Evolutionary conservation across 768 basidiomycete species (phyloP).

Genomic region (Trichaptum fuscoviolaceum): DNA sequence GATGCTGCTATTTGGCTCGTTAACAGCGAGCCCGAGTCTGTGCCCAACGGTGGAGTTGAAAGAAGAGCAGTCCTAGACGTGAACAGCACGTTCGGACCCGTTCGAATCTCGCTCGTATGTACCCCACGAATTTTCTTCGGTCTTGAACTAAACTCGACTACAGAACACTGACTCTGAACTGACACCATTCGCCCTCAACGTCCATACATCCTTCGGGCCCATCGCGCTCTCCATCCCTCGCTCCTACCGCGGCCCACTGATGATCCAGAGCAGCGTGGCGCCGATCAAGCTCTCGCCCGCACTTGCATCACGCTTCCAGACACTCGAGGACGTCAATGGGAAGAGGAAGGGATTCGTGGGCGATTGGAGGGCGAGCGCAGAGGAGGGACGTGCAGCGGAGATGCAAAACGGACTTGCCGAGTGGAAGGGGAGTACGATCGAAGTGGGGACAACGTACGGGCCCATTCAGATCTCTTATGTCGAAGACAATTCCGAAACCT

Average conservation of each 20-base stretch:
- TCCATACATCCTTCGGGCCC: constrained; percentile 18
- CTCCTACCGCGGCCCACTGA: constrained; percentile 34
- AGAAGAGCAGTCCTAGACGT: background rate
- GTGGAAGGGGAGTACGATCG: background rate
- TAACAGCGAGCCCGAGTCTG: background rate
- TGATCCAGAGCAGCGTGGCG: constrained; percentile 23
- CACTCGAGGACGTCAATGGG: constrained; percentile 21
- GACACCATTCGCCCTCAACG: background rate
- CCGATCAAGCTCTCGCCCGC: constrained; percentile 29
- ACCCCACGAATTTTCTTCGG: background rate
- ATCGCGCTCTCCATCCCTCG: constrained; percentile 34
- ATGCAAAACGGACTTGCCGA: background rate
- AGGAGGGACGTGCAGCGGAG: background rate
- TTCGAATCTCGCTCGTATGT: background rate
- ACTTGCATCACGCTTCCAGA: constrained; percentile 26
- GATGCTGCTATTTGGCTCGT: constrained; percentile 24
- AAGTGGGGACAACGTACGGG: background rate
- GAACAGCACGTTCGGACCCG: background rate
- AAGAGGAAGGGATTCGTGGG: constrained; percentile 37
- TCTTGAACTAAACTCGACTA: background rate
- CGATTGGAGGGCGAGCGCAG: constrained; percentile 17
- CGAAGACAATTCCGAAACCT: background rate
- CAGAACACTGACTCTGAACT: background rate
- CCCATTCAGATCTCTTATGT: background rate
- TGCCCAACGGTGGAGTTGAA: background rate